These are phyloP conservation scores for Trichocladium antarcticum DNA, from an alignment of 495 filamentous ascomycete species.

Conservation along the genomic window DNA sequence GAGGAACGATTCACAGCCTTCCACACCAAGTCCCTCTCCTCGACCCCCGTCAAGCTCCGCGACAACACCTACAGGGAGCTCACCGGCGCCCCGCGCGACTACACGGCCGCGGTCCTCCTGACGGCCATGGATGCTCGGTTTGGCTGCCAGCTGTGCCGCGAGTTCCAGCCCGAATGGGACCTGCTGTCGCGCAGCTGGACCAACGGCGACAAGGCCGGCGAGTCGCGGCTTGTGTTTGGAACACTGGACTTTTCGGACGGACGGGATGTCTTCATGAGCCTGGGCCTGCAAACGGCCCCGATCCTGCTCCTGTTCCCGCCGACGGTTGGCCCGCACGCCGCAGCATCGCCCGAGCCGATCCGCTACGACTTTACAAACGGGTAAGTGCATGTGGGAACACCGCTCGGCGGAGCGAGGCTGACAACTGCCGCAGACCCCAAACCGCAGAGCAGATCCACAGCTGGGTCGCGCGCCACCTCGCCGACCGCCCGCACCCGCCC, in stretches of 20 bases:
- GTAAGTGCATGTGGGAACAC: constrained; percentile 36
- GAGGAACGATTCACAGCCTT: constrained; percentile 54
- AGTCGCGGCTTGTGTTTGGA: constrained; percentile 64
- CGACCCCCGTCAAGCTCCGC: constrained; percentile 60
- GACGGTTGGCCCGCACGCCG: constrained; percentile 73
- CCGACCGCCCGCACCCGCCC: constrained; percentile 58
- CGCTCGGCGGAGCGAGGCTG: background rate
- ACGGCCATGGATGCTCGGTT: constrained; percentile 79
- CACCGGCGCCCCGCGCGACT: constrained; percentile 67
- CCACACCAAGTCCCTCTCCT: constrained; percentile 53
- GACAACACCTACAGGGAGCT: constrained; percentile 65
- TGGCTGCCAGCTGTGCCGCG: constrained; percentile 75
- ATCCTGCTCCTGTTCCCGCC: constrained; percentile 82
- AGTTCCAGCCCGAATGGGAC: constrained; percentile 93
- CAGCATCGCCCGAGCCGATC: constrained; percentile 52
- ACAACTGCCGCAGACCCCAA: constrained; percentile 44
- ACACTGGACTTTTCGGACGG: constrained; percentile 86
- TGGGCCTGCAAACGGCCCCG: constrained; percentile 90
- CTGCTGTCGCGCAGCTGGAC: constrained; percentile 79
- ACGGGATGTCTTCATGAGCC: constrained; percentile 73
- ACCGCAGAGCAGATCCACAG: constrained; percentile 64
- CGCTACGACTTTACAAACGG: constrained; percentile 78
- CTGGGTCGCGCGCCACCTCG: constrained; percentile 71
- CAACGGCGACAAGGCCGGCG: constrained; percentile 62
- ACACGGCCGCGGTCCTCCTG: constrained; percentile 69